Evolutionary conservation across 2,329 filamentous ascomycete species (phyloP).

Genomic region (Lojkania enalia): DNA sequence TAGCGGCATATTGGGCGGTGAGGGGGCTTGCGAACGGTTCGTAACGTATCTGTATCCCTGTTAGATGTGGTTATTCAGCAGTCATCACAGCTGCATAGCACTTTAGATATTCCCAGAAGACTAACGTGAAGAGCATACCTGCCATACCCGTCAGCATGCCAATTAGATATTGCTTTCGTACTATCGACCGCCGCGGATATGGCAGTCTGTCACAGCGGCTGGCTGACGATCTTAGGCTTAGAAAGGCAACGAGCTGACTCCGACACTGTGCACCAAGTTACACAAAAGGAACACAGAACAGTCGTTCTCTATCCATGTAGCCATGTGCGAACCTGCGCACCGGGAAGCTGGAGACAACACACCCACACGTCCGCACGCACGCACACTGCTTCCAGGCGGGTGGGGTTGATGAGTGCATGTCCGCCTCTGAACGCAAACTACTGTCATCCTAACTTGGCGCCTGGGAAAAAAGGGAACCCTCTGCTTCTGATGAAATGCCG

Average conservation of each 20-base stretch:
- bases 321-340: not conserved
- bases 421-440: not conserved
- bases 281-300: constrained; percentile 7
- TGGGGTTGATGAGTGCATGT: too few species aligned
- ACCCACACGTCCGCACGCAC: too few species aligned
- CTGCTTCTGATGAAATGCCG: constrained; percentile 10
- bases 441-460: constrained; percentile 12
- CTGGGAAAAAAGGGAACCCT: not conserved
- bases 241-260: too few species aligned
- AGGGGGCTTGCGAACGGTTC: constrained; percentile 6
- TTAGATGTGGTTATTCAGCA: constrained; percentile 15
- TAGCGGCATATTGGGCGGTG: constrained; percentile 15
- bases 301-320: constrained; percentile 3
- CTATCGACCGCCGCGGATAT: too few species aligned
- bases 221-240: too few species aligned
- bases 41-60: constrained; percentile 13
- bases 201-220: too few species aligned
- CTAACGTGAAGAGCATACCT: too few species aligned
- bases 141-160: too few species aligned
- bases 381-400: too few species aligned
- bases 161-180: too few species aligned
- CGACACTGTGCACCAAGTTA: too few species aligned
- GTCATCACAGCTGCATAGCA: constrained; percentile 4
- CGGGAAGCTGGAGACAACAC: not conserved
- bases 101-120: too few species aligned